Conservation (phyloP, 768 basidiomycete genomes). For the Boletellus emodensis region DNA sequence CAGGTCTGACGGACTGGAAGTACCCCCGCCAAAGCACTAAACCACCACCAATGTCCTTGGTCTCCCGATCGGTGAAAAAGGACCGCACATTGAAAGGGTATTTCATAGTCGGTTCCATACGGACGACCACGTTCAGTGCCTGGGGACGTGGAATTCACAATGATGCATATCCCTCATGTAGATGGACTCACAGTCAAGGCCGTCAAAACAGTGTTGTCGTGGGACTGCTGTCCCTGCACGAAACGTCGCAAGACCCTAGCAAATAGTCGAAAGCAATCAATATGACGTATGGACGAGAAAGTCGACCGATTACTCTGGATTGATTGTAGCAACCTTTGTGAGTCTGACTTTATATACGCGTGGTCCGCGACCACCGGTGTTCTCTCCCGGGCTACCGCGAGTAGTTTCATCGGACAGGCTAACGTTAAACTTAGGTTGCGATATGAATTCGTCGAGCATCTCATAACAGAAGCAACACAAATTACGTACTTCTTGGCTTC, state of each 20-base stretch:
- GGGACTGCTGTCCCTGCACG: slow-evolving; percentile 59
- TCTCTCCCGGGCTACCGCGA: slow-evolving; percentile 31
- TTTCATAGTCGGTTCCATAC: slow-evolving; percentile 66
- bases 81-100: slow-evolving; percentile 73
- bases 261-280: not conserved
- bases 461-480: not conserved
- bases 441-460: slow-evolving; percentile 3
- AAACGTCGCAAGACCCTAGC: slow-evolving; percentile 60
- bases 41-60: slow-evolving; percentile 53
- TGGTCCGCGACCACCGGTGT: slow-evolving; percentile 40
- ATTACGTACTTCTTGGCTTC: slow-evolving; percentile 48
- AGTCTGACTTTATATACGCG: slow-evolving; percentile 66
- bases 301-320: slow-evolving; percentile 42
- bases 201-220: slow-evolving; percentile 65
- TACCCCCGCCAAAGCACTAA: slow-evolving; percentile 76
- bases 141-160: slow-evolving; percentile 22
- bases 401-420: slow-evolving; percentile 40
- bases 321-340: slow-evolving; percentile 54
- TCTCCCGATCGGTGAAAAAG: slow-evolving; percentile 62
- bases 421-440: slow-evolving; percentile 54
- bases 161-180: not conserved
- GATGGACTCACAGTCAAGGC: slow-evolving; percentile 52
- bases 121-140: slow-evolving; percentile 72
- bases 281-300: slow-evolving; percentile 20
- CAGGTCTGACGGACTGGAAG: slow-evolving; percentile 75